A percentile compares a stretch with the other conserved stretches of the same genome.
These are phyloP conservation scores for Candida sanyaensis DNA, from an alignment of 1,139 yeast genomes.

Conservation along the genomic window DNA sequence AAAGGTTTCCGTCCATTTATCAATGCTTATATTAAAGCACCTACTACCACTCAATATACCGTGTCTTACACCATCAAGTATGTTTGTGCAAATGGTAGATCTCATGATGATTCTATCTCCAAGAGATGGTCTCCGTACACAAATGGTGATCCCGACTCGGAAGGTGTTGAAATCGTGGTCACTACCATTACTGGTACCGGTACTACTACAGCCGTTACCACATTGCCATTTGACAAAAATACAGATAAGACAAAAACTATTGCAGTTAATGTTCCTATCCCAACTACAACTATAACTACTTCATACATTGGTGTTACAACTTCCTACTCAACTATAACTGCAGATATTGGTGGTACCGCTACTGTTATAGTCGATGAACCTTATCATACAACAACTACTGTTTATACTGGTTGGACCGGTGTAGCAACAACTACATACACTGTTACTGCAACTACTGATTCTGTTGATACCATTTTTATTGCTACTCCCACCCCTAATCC, in stretches of 20 bases:
- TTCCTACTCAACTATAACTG: not conserved
- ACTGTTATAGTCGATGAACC: constrained; percentile 18
- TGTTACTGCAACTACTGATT: not conserved
- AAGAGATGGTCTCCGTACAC: constrained; percentile 13
- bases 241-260: constrained; percentile 20
- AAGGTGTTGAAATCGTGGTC: constrained; percentile 23
- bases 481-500: no score
- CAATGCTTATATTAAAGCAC: constrained; percentile 16
- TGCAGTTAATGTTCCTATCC: constrained; percentile 18
- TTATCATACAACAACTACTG: constrained; percentile 17
- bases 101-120: not conserved
- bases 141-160: constrained; percentile 18
- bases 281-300: constrained; percentile 16
- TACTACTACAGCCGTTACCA: constrained; percentile 21
- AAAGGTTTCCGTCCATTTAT: constrained; percentile 35
- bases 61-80: constrained; percentile 17
- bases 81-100: constrained; percentile 13
- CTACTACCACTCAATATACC: not conserved
- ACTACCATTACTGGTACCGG: constrained; percentile 28
- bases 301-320: constrained; percentile 6
- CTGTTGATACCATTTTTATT: no score
- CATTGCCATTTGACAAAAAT: constrained; percentile 17
- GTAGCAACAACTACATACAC: constrained; percentile 13
- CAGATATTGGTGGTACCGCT: constrained; percentile 9
- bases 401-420: constrained; percentile 19